These are phyloP conservation scores for Trichoderma sp. DNA, from an alignment of 2,329 filamentous ascomycete species.

Conservation along the genomic window DNA sequence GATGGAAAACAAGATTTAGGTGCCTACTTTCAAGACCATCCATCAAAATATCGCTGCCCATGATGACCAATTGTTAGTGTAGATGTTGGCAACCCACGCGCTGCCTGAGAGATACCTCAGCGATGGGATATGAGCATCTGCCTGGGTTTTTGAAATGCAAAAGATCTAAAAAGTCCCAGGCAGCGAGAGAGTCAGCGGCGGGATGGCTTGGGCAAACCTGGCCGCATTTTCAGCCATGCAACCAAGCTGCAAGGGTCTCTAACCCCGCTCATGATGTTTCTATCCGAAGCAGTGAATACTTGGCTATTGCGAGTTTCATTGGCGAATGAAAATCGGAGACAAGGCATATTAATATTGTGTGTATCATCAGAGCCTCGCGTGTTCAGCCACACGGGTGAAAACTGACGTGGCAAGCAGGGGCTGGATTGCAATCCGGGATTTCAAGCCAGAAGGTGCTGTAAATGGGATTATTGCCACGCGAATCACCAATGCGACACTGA, in stretches of 20 bases:
- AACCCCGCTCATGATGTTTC: background rate
- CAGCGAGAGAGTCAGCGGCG: background rate
- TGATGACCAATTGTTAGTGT: background rate
- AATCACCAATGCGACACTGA: background rate
- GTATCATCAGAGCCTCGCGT: background rate
- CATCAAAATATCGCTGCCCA: background rate
- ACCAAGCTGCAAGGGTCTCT: background rate
- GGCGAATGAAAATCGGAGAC: background rate
- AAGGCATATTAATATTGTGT: background rate
- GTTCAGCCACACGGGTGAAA: background rate
- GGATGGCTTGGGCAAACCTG: background rate
- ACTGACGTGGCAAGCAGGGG: background rate
- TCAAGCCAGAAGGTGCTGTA: background rate
- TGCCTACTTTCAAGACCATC: background rate
- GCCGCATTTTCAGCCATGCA: background rate
- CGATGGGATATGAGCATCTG: background rate
- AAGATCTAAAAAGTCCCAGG: background rate
- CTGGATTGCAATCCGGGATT: background rate
- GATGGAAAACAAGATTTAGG: background rate
- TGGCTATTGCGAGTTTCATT: background rate
- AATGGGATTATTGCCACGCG: background rate
- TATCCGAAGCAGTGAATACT: background rate
- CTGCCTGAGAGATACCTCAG: background rate
- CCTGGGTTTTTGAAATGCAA: background rate
- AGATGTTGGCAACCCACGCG: background rate